Percentiles rank a stretch among this genome's conserved stretches.
Evolutionary conservation across 2,329 filamentous ascomycete genomes (phyloP).

Genomic region (Verticillium klebahnii): DNA sequence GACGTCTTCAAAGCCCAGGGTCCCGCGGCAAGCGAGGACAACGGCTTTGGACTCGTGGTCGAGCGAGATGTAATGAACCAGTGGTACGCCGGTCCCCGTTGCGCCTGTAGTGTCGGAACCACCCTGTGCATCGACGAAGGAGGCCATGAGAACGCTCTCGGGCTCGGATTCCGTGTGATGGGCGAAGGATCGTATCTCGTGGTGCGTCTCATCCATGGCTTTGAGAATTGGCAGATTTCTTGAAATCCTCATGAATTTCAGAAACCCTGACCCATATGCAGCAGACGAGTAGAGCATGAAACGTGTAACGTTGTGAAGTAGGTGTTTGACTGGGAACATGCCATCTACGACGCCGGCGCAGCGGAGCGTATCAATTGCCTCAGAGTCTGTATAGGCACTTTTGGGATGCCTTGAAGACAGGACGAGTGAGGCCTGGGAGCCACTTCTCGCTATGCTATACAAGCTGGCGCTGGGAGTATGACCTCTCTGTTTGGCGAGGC

Average conservation of each 20-base stretch:
- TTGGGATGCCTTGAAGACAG: conserved; percentile 44
- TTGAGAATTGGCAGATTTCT: conserved; percentile 39
- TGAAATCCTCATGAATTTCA: conserved; percentile 58
- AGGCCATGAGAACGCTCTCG: conserved; percentile 60
- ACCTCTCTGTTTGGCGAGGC: conserved; percentile 25
- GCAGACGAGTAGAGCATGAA: conserved; percentile 66
- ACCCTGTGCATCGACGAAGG: conserved; percentile 65
- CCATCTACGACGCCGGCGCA: conserved; percentile 51
- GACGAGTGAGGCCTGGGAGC: conserved; percentile 49
- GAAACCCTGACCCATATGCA: conserved; percentile 59
- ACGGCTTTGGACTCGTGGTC: conserved; percentile 69
- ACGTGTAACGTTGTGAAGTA: conserved; percentile 57
- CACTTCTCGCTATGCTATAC: conserved; percentile 55
- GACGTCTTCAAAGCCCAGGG: conserved; percentile 69
- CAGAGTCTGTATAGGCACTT: conserved; percentile 42
- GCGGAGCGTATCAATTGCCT: conserved; percentile 43
- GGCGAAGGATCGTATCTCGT: conserved; percentile 59
- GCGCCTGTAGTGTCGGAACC: conserved; percentile 61
- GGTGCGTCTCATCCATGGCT: conserved; percentile 45
- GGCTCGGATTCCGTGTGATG: conserved; percentile 56
- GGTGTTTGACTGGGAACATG: conserved; percentile 54
- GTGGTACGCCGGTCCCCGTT: conserved; percentile 61
- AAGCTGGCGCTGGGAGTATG: conserved; percentile 55
- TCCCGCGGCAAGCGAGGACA: conserved; percentile 68
- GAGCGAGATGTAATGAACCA: conserved; percentile 69